Evolutionary conservation across 2,329 filamentous ascomycete species (phyloP), one percentile per base, ranked within the genome.

Genomic region (Bipolaris zeicola): DNA sequence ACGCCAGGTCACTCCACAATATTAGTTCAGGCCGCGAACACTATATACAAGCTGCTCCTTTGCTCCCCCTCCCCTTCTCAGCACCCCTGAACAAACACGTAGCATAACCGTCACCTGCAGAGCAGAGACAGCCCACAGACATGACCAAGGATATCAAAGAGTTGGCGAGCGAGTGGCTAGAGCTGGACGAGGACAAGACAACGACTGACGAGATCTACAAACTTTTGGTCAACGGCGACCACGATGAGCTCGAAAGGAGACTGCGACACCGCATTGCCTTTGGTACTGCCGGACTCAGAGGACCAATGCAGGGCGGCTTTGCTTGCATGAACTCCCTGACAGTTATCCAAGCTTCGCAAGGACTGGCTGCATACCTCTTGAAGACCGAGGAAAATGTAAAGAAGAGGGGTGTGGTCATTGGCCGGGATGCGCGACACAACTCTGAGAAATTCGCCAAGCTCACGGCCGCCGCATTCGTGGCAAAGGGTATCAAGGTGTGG

Each of bases 231-330:
- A 62, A 79, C 26, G 74, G 78, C 34, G 72, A 84, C 55, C 70
- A 73, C 2, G 62, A 68, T 6, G 83, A 85, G 60, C 76, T 87
- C 5, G 80, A 85, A 58, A 76, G 74, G 52, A 80, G 83, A 38
- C 79, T 88, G 20, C 74, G 78, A 3, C 78, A 79, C 24, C 81
- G 84, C 24, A 87, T 88, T 57, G 80, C 84, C 42, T 88, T 88
- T 62, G 85, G 85, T 22, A 88, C 85, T 5, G 84, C 85, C 37
- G 86, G 86, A 39, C 77, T 89, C 7, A 80, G 86, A 43, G 85
- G 84, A n/a, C 80, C 81, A 36, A 89, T 89, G 86, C 82, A 85
- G 64, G 86, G 85, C 42, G 86, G 86, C 5, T 88, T 87, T 69
- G 80, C 85, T 2, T 83, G 80, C 62, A 84, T 86, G 79, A 86